These are phyloP conservation scores for Fusarium sp. DNA, from an alignment of 2,329 filamentous ascomycete genomes.

Conservation along the genomic window DNA sequence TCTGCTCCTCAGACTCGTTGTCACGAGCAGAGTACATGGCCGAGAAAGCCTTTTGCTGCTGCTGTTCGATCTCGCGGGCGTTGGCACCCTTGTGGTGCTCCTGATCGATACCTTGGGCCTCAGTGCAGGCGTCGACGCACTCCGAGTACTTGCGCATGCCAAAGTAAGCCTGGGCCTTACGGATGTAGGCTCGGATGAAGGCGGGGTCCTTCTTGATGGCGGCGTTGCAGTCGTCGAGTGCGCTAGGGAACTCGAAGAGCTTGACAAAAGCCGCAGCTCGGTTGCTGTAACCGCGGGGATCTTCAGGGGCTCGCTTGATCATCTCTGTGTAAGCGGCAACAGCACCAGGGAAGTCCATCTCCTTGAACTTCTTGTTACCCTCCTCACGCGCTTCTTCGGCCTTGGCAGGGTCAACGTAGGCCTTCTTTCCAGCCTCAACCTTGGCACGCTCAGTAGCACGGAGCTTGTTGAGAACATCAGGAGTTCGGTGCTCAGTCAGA, in stretches of 20 bases:
- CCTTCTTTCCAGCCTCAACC: conserved; percentile 79
- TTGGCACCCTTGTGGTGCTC: conserved; percentile 80
- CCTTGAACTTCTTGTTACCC: conserved; percentile 98
- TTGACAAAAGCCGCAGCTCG: conserved; percentile 97
- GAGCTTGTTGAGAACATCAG: conserved; percentile 93
- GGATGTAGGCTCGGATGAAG: conserved; percentile 96
- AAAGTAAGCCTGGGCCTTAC: conserved; percentile 95
- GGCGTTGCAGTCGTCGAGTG: conserved; percentile 90
- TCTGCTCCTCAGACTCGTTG: conserved; percentile 97
- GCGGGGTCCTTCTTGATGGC: conserved; percentile 92
- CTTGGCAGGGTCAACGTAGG: conserved; percentile 91
- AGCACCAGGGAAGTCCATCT: conserved; percentile 93
- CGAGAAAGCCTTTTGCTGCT: conserved; percentile 91
- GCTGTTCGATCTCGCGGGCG: conserved; percentile 90
- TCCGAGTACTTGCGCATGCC: conserved; percentile 99
- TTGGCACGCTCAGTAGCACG: conserved; percentile 91
- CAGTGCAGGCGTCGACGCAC: conserved; percentile 89
- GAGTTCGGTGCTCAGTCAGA: conserved; percentile 95
- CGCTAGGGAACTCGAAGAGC: conserved; percentile 94
- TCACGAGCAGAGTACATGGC: conserved; percentile 93
- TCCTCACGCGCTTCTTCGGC: conserved; percentile 96
- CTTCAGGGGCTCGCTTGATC: conserved; percentile 94
- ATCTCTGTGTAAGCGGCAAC: conserved; percentile 96
- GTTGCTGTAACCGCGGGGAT: conserved; percentile 96
- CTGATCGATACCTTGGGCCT: conserved; percentile 83